Evolutionary conservation across 2,329 filamentous ascomycete species (phyloP).

Genomic region (Fusarium papillatum): DNA sequence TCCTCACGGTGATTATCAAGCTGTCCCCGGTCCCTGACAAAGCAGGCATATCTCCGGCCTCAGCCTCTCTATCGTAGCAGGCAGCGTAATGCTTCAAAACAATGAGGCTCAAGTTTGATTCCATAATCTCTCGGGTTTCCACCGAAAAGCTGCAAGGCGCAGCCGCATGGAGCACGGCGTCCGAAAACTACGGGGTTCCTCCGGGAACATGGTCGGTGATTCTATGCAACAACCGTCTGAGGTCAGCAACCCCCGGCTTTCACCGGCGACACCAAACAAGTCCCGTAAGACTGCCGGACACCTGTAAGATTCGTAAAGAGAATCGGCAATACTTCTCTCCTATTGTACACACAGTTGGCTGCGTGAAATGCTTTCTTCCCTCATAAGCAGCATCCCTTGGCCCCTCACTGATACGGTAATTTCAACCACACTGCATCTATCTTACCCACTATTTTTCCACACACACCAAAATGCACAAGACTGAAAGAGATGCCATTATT

Average conservation of each 20-base stretch:
- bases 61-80: neutral
- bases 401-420: neutral
- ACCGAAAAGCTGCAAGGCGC: neutral
- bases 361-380: neutral
- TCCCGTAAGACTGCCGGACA: neutral
- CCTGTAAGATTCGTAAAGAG: neutral
- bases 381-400: neutral
- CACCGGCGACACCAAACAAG: neutral
- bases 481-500: conserved; percentile 27
- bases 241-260: neutral
- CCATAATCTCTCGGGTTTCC: neutral
- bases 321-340: neutral
- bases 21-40: neutral
- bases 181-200: conserved; percentile 11
- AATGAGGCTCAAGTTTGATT: neutral
- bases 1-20: neutral
- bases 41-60: conserved; percentile 4
- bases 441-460: neutral
- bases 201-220: neutral
- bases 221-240: neutral
- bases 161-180: conserved; percentile 10
- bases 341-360: neutral
- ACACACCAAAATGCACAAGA: conserved; percentile 26
- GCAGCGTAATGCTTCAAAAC: too few relatives aligned
- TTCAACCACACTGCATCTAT: neutral